Evolutionary conservation across 805 yeast species (phyloP).

Genomic region (Barnettozyma sucrosica): DNA sequence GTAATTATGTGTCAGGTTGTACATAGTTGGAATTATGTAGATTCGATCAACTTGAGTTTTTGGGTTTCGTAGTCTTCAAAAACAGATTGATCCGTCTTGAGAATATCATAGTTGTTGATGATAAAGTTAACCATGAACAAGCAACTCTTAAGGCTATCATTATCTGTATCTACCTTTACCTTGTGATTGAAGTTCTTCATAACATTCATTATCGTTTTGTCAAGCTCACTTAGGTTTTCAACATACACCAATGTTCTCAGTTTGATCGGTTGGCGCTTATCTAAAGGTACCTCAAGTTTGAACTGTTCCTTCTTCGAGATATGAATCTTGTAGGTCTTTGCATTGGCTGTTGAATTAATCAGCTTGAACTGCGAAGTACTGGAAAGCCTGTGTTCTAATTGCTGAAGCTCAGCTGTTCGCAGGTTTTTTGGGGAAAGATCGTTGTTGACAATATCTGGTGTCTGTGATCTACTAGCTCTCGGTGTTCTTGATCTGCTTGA

Average conservation of each 20-base stretch:
- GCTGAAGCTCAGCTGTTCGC: conserved; percentile 12
- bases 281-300: conserved; percentile 18
- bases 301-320: conserved; percentile 12
- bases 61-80: conserved; percentile 17
- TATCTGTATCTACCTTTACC: conserved; percentile 4
- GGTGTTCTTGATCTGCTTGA: background rate
- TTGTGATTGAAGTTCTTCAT: conserved; percentile 23
- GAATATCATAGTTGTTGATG: conserved; percentile 18
- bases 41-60: conserved; percentile 8
- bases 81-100: conserved; percentile 9
- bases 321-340: conserved; percentile 15
- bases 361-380: conserved; percentile 14
- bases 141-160: conserved; percentile 6
- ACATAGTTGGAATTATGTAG: conserved; percentile 6
- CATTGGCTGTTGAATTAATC: conserved; percentile 16
- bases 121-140: conserved; percentile 19
- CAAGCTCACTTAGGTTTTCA: background rate
- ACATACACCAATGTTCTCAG: background rate
- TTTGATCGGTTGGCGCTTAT: conserved; percentile 8
- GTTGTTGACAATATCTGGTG: background rate
- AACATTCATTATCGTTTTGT: conserved; percentile 9
- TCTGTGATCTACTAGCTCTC: background rate
- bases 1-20: background rate
- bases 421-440: conserved; percentile 1
- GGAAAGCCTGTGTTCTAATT: conserved; percentile 9